phyloP scores from a whole-genome alignment of 345 rosid genomes.

The Citrus trifoliata region DNA sequence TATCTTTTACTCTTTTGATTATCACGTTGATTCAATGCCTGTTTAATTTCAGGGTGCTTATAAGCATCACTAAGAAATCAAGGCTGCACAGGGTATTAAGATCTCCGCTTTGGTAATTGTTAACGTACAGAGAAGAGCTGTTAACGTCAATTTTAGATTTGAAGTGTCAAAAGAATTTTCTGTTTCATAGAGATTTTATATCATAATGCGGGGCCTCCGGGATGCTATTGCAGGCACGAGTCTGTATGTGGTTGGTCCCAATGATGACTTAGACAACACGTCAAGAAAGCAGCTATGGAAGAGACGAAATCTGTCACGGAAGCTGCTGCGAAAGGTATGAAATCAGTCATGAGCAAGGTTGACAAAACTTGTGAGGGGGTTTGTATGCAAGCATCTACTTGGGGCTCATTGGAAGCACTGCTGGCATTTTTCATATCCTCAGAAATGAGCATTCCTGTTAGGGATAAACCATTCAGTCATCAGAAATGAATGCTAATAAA shows the following conservation, averaged over 20 bases:
- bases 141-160: not conserved
- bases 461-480: too few species aligned
- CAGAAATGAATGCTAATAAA: too few species aligned
- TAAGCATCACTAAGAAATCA: slow-evolving; percentile 75
- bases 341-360: slow-evolving; percentile 72
- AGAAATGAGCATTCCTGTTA: slow-evolving; percentile 79
- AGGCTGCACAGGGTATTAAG: slow-evolving; percentile 96
- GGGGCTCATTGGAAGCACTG: slow-evolving; percentile 92
- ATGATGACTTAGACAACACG: slow-evolving; percentile 69
- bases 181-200: slow-evolving; percentile 1
- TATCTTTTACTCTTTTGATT: not conserved
- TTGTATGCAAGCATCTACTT: slow-evolving; percentile 87
- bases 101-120: slow-evolving; percentile 69
- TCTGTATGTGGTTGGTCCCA: slow-evolving; percentile 69
- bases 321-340: slow-evolving; percentile 69
- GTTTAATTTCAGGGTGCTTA: slow-evolving; percentile 72
- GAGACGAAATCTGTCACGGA: slow-evolving; percentile 78
- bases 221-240: slow-evolving; percentile 95
- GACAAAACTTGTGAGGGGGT: slow-evolving; percentile 92
- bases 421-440: slow-evolving; percentile 85
- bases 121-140: not conserved
- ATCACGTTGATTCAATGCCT: slow-evolving; percentile 4
- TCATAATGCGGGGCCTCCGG: slow-evolving; percentile 63
- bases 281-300: slow-evolving; percentile 66
- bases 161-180: not conserved